Base-by-base conservation (phyloP, 78 protist genomes). In the Dictyostelium capitatum region DNA sequence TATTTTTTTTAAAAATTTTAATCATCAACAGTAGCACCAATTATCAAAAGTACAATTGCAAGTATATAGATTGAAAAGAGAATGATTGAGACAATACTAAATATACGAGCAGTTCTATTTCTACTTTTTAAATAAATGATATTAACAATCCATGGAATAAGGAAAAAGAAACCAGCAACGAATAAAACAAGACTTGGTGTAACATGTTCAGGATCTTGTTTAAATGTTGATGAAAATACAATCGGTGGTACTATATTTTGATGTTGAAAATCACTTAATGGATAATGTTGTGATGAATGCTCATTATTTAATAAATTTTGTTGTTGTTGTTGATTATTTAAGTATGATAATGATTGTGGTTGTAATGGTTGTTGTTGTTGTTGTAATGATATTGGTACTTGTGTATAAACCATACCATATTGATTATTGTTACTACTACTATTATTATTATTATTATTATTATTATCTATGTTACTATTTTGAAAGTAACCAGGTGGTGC, bases 141-240 rank as follows among this genome's bases (percentile, higher is more conserved):
- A 65, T 65, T 65, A 5, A 30, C 73, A 23, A 65, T 30, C 73
- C 73, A 65, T 30, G 73, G 73, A 30, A 65, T 65, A 14, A 65
- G 3, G n/a, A 65, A 65, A 65, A 65, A 65, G 41, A 65, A 65
- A 0, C 73, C 73, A 1, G 46, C 73, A 65, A 65, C 46, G n/a
- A 65, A 65, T 30, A 65, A 30, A 11, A 23, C 15, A 11, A 65
- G 20, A 4, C 43, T 3, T 4, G 73, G 73, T 28, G 28, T 23
- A 30, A 30, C 46, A 30, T 65, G 37, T 65, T 65, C 73, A 11
- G 23, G 73, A 65, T 65, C 47, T 12, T 9, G 6, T 30, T 65
- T 30, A 5, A 25, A 65, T 32, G 17, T 30, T 30, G 73, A 30
- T 30, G 15, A 3, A 1, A 65, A 14, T 10, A 30, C 73, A 14